Evolutionary conservation across 2,329 filamentous ascomycete species (phyloP).

Genomic region (Arachnomyces sp.): DNA sequence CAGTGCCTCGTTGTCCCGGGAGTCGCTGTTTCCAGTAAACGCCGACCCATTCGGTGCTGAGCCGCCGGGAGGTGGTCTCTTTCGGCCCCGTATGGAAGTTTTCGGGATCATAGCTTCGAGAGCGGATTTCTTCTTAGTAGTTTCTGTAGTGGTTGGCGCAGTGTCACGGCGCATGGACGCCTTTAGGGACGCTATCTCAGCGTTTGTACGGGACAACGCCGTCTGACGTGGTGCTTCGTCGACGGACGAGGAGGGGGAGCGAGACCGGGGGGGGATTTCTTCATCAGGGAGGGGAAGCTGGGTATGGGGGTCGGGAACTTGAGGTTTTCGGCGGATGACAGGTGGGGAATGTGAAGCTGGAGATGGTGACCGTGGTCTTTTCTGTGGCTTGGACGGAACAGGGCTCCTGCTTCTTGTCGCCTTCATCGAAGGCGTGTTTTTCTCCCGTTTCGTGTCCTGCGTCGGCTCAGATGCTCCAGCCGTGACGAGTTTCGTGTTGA

Average conservation of each 20-base stretch:
- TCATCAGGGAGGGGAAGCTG: slow-evolving; percentile 39
- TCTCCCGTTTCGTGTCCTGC: slow-evolving; percentile 9
- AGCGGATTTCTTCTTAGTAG: slow-evolving; percentile 36
- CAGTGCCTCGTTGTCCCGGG: slow-evolving; percentile 55
- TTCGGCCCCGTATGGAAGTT: slow-evolving; percentile 39
- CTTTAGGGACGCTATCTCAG: slow-evolving; percentile 38
- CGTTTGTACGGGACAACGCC: slow-evolving; percentile 34
- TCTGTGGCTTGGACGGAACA: slow-evolving; percentile 15
- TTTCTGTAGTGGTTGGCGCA: slow-evolving; percentile 20
- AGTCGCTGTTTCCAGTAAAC: slow-evolving; percentile 42
- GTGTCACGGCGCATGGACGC: slow-evolving; percentile 40
- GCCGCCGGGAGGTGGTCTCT: slow-evolving; percentile 32
- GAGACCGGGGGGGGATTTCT: slow-evolving; percentile 31
- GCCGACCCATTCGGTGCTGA: slow-evolving; percentile 19
- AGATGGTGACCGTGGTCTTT: slow-evolving; percentile 29
- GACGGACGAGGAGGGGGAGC: slow-evolving; percentile 15
- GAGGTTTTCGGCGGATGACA: slow-evolving; percentile 22
- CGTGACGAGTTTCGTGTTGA: slow-evolving; percentile 38
- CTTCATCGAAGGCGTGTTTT: slow-evolving; percentile 3
- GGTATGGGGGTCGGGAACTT: slow-evolving; percentile 32
- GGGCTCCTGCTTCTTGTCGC: slow-evolving; percentile 9
- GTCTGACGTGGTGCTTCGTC: slow-evolving; percentile 26
- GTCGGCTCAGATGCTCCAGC: slow-evolving; percentile 19
- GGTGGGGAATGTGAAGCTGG: slow-evolving; percentile 17
- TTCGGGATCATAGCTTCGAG: slow-evolving; percentile 42